Conservation (phyloP, 805 yeast genomes). For the Kodamaea hsintzibuensis region DNA sequence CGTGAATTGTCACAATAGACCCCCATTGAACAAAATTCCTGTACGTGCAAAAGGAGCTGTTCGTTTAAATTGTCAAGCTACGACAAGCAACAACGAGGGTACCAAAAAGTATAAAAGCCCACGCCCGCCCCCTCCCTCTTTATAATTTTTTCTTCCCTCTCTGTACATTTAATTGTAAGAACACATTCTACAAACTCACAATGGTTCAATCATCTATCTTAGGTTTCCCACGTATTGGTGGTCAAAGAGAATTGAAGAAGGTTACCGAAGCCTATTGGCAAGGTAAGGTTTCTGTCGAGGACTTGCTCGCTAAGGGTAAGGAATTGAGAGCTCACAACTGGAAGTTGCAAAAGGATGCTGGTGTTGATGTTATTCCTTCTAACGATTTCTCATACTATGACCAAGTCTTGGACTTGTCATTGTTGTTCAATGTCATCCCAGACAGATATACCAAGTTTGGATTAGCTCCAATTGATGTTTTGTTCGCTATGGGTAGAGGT, state of each 20-base stretch:
- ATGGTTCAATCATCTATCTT: constrained; percentile 97
- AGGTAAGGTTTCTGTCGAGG: constrained; percentile 87
- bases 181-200: constrained; percentile 20
- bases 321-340: constrained; percentile 95
- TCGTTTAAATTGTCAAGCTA: not conserved
- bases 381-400: constrained; percentile 98
- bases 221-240: constrained; percentile 99
- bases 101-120: constrained; percentile 4
- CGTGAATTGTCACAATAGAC: too few relatives aligned
- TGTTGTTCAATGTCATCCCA: constrained; percentile 93
- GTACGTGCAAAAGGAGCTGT: not conserved
- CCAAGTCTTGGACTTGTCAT: constrained; percentile 90
- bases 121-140: not conserved
- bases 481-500: constrained; percentile 99
- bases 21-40: too few relatives aligned
- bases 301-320: constrained; percentile 88
- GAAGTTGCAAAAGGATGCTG: constrained; percentile 96
- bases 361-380: constrained; percentile 95
- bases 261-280: constrained; percentile 99
- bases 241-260: constrained; percentile 98
- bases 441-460: constrained; percentile 93
- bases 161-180: constrained; percentile 4
- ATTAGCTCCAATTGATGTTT: constrained; percentile 84
- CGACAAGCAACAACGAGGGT: not conserved
- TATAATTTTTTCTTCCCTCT: not conserved